Conservation (phyloP, 2,329 filamentous ascomycete genomes). For the Neopestalotiopsis clavispora region DNA sequence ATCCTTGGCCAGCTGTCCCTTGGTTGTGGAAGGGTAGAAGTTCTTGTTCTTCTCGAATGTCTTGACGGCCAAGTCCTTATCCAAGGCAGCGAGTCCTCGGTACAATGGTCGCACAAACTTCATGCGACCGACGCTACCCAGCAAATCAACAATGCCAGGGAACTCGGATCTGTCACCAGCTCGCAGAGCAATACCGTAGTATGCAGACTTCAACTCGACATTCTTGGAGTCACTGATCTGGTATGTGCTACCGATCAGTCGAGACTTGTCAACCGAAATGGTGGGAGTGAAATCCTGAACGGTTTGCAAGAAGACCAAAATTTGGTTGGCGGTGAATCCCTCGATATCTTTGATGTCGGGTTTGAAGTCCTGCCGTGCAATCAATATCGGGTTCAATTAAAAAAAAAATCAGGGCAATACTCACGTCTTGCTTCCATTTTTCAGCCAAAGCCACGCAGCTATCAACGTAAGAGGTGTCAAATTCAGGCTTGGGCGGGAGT, state of each 20-base stretch:
- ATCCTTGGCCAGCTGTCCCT: conserved; percentile 85
- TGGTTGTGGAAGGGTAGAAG: conserved; percentile 96
- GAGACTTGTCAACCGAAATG: conserved; percentile 68
- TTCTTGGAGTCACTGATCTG: conserved; percentile 77
- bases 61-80: conserved; percentile 74
- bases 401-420: conserved; percentile 29
- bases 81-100: conserved; percentile 74
- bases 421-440: conserved; percentile 74
- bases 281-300: conserved; percentile 71
- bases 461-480: conserved; percentile 87
- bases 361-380: conserved; percentile 53
- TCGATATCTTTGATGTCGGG: conserved; percentile 73
- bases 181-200: conserved; percentile 78
- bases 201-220: conserved; percentile 83
- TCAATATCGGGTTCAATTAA: conserved; percentile 27
- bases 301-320: conserved; percentile 86
- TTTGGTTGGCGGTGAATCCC: conserved; percentile 82
- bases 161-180: conserved; percentile 74
- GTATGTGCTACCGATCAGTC: conserved; percentile 77
- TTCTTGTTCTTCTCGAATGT: conserved; percentile 88
- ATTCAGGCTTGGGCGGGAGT: conserved; percentile 86
- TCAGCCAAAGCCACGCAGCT: conserved; percentile 81
- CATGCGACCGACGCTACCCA: conserved; percentile 89
- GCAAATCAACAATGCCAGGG: conserved; percentile 71
- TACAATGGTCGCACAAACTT: conserved; percentile 94